phyloP scores from a whole-genome alignment of 2,329 filamentous ascomycete species.

The Aspergillus quadrilineatus region DNA sequence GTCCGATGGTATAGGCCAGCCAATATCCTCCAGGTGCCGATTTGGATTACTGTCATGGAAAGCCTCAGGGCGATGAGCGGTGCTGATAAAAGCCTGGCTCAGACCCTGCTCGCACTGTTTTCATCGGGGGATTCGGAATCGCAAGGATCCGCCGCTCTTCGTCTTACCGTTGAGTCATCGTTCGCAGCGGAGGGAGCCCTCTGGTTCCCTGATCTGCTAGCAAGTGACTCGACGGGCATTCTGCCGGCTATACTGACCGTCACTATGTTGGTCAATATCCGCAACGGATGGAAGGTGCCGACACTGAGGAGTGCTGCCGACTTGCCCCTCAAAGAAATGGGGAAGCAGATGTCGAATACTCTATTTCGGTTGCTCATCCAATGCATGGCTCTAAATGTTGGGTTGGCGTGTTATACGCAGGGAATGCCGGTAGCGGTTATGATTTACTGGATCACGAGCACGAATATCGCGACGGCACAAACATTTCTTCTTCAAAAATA shows the following conservation, averaged over 20 bases:
- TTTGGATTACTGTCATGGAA: slow-evolving; percentile 51
- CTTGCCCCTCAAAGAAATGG: slow-evolving; percentile 29
- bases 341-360: slow-evolving; percentile 23
- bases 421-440: slow-evolving; percentile 48
- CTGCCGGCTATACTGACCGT: slow-evolving; percentile 52
- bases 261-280: slow-evolving; percentile 51
- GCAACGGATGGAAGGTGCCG: slow-evolving; percentile 29
- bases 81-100: slow-evolving; percentile 40
- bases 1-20: slow-evolving; percentile 33
- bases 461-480: slow-evolving; percentile 44
- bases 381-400: slow-evolving; percentile 42
- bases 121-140: slow-evolving; percentile 12
- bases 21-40: slow-evolving; percentile 43
- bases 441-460: slow-evolving; percentile 53
- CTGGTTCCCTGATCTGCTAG: slow-evolving; percentile 60
- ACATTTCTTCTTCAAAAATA: slow-evolving; percentile 39
- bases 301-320: slow-evolving; percentile 24
- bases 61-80: slow-evolving; percentile 50
- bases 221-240: slow-evolving; percentile 51
- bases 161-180: slow-evolving; percentile 45
- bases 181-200: slow-evolving; percentile 58
- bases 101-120: slow-evolving; percentile 34
- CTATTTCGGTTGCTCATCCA: slow-evolving; percentile 34
- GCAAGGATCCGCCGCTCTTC: slow-evolving; percentile 21
- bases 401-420: slow-evolving; percentile 28